Base-by-base conservation (phyloP, 2,329 filamentous ascomycete genomes). In the Cryphonectria japonica region DNA sequence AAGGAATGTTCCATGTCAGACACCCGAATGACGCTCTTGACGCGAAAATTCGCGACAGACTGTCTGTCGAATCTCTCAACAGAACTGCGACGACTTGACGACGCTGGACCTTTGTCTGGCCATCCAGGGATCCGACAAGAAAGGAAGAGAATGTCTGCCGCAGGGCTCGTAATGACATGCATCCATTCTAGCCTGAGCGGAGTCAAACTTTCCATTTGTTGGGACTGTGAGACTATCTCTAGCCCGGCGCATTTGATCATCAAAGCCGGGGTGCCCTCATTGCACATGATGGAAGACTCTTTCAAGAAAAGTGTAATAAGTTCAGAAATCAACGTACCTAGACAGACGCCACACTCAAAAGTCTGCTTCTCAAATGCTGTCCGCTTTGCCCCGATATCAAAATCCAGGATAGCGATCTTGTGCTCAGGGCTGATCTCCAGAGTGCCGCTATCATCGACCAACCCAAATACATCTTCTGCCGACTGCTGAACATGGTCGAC, bases 261-360 rank as follows among this genome's bases (percentile, higher is more conserved):
- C 26, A 6, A 19, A 29, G 26, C 14, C 14, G 2, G 13, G 54
- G 7, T 19, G 26, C 3, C 14, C 26, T 14, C 5, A 4, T 11
- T 32, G 54, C n/a, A 13, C 11, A 59, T 34, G 13, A n/a, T 19
- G 6, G 14, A 59, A 26, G 3, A 13, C 16, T 34, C 13, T 19
- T 37, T 46, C 34, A 46, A 39, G 37, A 34, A 13, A 8, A 29
- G 3, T n/a, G 11, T 16, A n/a, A 7, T 8, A 46, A 37, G 29
- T 32, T 29, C 2, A 11, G 37, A 7, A 34, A 13, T 11, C 0
- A n/a, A 74, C 83, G 69, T 81, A 89, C 87, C 86, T 63, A 98
- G 82, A 78, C 95, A 98, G 64, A 98, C 87, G 1, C 92, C 93
- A 75, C 95, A 98, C 67, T 95, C 90, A 78, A 96, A 98, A 0